Evolutionary conservation across 2,329 filamentous ascomycete genomes (phyloP), one percentile per base, ranked within the genome.

Genomic region (Calonectria multiphialidica): DNA sequence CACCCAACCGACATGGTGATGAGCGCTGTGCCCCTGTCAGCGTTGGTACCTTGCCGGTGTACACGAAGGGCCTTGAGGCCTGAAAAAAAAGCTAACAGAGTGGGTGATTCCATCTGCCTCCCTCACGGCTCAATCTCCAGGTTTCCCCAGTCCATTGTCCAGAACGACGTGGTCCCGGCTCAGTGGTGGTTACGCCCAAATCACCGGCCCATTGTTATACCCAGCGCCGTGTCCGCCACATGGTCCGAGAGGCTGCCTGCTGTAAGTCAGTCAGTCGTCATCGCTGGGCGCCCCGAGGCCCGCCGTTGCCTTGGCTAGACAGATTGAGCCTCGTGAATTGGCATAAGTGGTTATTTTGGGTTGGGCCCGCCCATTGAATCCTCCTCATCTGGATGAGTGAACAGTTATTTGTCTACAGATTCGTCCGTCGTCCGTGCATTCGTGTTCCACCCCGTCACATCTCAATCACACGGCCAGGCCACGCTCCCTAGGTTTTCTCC

Each of bases 1-100:
- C 63, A 44, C 72, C 70, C 62, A 79, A 72, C 76, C 77, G 77
- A 79, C 71, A 79, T 79, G 75, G 77, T 72, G 78, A 76, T 79
- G 72, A 57, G 68, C 69, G 67, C 47, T 72, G 47, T 35, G 70
- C 71, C 76, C 76, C 71, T 77, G 74, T 75, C 72, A 53, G 63
- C 33, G 12, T 40, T 37, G 53, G 53, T 40, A 59, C 53, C 35
- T 59, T 59, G 53, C 33, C 35, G 53, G 53, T 21, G 33, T 25
- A 12, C 13, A 40, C 15, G 53, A n/a, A 23, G 21, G n/a, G 53
- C 16, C 13, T 59, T 59, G n/a, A 30, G n/a, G 67, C 61, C 66
- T 50, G 63, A 12, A 57, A 45, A 55, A 53, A n/a, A 65, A 37
- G 37, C 40, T 33, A 62, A 47, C 44, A 23, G 21, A 64, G 40